These are phyloP conservation scores for Parathielavia hyrcaniae DNA, from an alignment of 495 filamentous ascomycete species.

Conservation along the genomic window DNA sequence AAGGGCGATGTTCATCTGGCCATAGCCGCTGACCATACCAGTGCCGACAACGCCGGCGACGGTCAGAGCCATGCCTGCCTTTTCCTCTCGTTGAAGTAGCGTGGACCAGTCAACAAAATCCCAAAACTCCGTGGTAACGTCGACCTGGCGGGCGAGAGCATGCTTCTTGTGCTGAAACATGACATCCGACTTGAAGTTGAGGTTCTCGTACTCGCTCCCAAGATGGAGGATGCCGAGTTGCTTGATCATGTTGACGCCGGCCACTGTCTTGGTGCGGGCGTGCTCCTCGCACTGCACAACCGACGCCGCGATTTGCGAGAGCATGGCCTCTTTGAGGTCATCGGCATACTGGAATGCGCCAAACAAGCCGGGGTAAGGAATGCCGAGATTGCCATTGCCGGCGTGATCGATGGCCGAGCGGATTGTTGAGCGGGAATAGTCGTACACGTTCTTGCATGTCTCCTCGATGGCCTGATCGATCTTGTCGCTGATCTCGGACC, in stretches of 20 bases:
- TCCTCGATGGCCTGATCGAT: conserved; percentile 77
- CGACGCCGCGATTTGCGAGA: conserved; percentile 72
- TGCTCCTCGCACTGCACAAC: conserved; percentile 77
- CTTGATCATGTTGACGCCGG: conserved; percentile 82
- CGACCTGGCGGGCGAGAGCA: conserved; percentile 71
- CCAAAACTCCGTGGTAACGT: conserved; percentile 78
- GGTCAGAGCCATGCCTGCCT: conserved; percentile 88
- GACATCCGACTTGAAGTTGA: conserved; percentile 78
- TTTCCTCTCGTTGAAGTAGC: conserved; percentile 86
- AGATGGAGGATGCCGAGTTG: conserved; percentile 82
- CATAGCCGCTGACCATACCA: conserved; percentile 70
- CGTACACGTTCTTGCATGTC: conserved; percentile 77
- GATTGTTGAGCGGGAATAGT: conserved; percentile 68
- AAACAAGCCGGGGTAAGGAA: conserved; percentile 81
- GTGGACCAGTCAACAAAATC: conserved; percentile 87
- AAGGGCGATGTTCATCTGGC: conserved; percentile 83
- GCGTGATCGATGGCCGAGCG: conserved; percentile 62
- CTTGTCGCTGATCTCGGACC: conserved; percentile 71
- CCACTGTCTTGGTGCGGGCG: conserved; percentile 68
- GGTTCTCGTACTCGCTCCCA: conserved; percentile 73
- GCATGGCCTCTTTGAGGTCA: conserved; percentile 84
- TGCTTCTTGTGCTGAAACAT: conserved; percentile 87
- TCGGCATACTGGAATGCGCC: conserved; percentile 88
- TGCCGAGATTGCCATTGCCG: conserved; percentile 70
- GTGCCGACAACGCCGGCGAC: conserved; percentile 79